phyloP scores from a whole-genome alignment of 768 basidiomycete genomes.

The Suillus sp. region DNA sequence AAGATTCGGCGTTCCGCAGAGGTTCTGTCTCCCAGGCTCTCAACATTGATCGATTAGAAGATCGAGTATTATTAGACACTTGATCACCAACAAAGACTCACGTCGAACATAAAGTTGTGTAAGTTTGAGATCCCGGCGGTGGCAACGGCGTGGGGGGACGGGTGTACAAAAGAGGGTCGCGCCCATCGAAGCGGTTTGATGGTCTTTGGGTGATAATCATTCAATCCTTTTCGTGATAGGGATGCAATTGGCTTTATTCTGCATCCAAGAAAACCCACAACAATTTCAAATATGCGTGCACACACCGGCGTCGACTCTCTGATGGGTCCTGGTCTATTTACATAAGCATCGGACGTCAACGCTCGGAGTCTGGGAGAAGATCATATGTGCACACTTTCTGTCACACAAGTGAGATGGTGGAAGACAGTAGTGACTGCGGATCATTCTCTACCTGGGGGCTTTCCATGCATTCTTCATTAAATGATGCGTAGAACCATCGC shows the following conservation, averaged over 20 bases:
- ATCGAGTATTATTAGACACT: slow-evolving; percentile 16
- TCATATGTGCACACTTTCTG: neutral
- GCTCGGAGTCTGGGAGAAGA: neutral
- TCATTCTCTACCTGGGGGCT: slow-evolving; percentile 6
- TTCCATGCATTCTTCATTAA: slow-evolving; percentile 7
- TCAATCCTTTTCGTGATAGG: neutral
- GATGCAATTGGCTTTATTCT: neutral
- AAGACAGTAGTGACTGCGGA: slow-evolving; percentile 9
- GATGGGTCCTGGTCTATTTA: slow-evolving; percentile 3
- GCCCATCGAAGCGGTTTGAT: slow-evolving; percentile 17
- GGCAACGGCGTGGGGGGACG: slow-evolving; percentile 11
- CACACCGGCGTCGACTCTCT: neutral
- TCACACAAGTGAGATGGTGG: slow-evolving; percentile 13
- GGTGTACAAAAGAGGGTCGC: slow-evolving; percentile 19
- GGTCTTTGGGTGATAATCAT: slow-evolving; percentile 9
- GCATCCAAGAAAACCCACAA: neutral
- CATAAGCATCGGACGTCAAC: neutral
- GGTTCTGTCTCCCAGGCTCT: slow-evolving; percentile 30
- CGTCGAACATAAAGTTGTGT: slow-evolving; percentile 22
- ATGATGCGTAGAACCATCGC: neutral
- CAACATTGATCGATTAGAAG: slow-evolving; percentile 18
- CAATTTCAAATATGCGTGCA: neutral
- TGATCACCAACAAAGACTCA: slow-evolving; percentile 24
- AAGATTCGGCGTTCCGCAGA: slow-evolving; percentile 16
- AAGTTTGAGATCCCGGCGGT: slow-evolving; percentile 20